Percentiles rank a stretch among this genome's conserved stretches.
These are phyloP conservation scores for Phytopythium aichiense DNA, from an alignment of 352 stramenopile genomes.

Conservation along the genomic window DNA sequence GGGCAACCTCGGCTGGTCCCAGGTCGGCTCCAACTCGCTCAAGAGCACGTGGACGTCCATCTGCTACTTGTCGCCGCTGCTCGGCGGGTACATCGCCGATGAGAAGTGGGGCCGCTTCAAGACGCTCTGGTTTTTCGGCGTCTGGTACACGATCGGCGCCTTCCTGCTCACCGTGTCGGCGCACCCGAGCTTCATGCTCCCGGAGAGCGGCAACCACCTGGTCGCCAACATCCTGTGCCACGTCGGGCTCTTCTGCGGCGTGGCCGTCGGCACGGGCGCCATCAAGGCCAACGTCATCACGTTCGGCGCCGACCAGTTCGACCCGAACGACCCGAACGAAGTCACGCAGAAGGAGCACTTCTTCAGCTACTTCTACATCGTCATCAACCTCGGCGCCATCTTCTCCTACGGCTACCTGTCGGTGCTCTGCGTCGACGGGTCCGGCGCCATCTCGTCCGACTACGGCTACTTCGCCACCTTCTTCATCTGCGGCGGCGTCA, in stretches of 20 bases:
- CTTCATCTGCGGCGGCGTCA: constrained; percentile 72
- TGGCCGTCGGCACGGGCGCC: constrained; percentile 74
- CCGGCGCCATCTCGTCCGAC: constrained; percentile 55
- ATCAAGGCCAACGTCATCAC: constrained; percentile 89
- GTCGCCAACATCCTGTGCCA: constrained; percentile 69
- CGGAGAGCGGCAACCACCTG: constrained; percentile 30
- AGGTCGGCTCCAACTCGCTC: constrained; percentile 81
- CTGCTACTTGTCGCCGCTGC: constrained; percentile 77
- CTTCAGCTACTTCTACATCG: constrained; percentile 92
- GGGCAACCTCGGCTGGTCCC: constrained; percentile 62
- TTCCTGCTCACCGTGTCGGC: constrained; percentile 69
- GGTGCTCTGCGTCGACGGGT: constrained; percentile 85
- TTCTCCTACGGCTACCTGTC: constrained; percentile 90
- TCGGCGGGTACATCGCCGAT: constrained; percentile 83
- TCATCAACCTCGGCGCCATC: constrained; percentile 89
- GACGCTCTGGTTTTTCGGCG: constrained; percentile 77
- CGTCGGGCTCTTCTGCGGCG: constrained; percentile 66
- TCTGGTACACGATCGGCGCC: constrained; percentile 73
- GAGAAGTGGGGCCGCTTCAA: constrained; percentile 85
- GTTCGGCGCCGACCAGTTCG: constrained; percentile 85
- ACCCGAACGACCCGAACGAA: constrained; percentile 81
- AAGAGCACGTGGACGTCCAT: constrained; percentile 89
- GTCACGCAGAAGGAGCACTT: constrained; percentile 79
- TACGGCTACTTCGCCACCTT: constrained; percentile 91
- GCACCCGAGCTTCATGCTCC: constrained; percentile 48